These are phyloP conservation scores for Pseudogymnoascus sp. DNA, from an alignment of 2,329 filamentous ascomycete genomes.

Conservation along the genomic window DNA sequence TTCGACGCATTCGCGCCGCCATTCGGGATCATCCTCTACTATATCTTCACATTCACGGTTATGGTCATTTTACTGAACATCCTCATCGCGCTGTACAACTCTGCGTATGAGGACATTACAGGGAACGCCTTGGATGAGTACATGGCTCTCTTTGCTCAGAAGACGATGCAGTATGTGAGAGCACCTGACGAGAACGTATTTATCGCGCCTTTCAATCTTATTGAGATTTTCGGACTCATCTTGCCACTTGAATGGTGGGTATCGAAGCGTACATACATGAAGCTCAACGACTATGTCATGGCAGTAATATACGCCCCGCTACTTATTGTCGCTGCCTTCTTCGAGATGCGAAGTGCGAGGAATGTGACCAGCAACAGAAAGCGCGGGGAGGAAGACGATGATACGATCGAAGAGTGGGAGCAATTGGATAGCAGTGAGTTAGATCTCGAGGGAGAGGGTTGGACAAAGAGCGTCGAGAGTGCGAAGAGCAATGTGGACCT, in stretches of 20 bases:
- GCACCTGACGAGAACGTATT: conserved; percentile 98
- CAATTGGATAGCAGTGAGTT: conserved; percentile 58
- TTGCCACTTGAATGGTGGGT: conserved; percentile 96
- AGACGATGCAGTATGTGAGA: conserved; percentile 94
- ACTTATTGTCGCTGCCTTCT: conserved; percentile 67
- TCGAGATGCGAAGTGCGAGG: conserved; percentile 60
- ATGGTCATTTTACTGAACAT: conserved; percentile 94
- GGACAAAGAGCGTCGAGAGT: conserved; percentile 71
- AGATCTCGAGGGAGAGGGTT: conserved; percentile 77
- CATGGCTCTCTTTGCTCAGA: conserved; percentile 84
- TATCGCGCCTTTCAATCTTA: conserved; percentile 88
- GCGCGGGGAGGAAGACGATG: conserved; percentile 82
- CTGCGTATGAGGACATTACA: conserved; percentile 66
- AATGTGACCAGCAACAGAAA: conserved; percentile 66
- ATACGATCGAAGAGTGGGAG: conserved; percentile 88
- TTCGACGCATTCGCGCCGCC: conserved; percentile 90
- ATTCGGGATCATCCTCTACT: conserved; percentile 92
- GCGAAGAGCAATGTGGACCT: conserved; percentile 75
- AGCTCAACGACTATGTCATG: conserved; percentile 86
- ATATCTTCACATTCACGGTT: conserved; percentile 94
- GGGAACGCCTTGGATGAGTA: conserved; percentile 90
- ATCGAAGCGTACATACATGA: conserved; percentile 62
- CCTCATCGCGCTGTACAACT: conserved; percentile 94
- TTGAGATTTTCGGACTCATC: conserved; percentile 75
- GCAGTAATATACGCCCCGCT: conserved; percentile 76